These are phyloP conservation scores for Neurospora sp. DNA, from an alignment of 495 filamentous ascomycete species.

Conservation along the genomic window DNA sequence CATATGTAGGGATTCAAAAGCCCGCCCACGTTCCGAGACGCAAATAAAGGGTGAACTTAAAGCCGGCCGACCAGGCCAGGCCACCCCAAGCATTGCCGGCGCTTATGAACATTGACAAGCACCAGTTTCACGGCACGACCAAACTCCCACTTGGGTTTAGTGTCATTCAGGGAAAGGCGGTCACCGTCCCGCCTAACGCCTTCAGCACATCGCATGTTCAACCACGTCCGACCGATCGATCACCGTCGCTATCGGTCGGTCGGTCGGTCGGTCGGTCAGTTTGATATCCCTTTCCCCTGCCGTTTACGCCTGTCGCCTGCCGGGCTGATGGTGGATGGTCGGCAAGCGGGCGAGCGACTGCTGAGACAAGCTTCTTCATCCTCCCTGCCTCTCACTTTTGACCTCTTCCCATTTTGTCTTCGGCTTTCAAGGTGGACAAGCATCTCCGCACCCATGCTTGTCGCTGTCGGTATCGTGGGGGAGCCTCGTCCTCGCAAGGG, in stretches of 20 bases:
- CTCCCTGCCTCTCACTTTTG: not conserved
- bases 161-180: not conserved
- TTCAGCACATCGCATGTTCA: not conserved
- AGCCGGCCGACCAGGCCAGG: not conserved
- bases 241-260: not conserved
- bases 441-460: not conserved
- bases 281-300: not conserved
- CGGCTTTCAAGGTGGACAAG: not conserved
- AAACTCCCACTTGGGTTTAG: not conserved
- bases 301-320: not conserved
- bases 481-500: not conserved
- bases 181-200: not conserved
- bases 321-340: not conserved
- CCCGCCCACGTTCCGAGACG: not conserved
- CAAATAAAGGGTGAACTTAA: not conserved
- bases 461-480: not conserved
- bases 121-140: not conserved
- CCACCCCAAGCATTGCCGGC: not conserved
- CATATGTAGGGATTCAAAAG: not conserved
- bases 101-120: not conserved
- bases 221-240: not conserved
- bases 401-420: not conserved
- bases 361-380: not conserved
- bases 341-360: not conserved
- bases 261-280: not conserved